phyloP scores from a whole-genome alignment of 2,329 filamentous ascomycete genomes.

The Chaetomium globosum region DNA sequence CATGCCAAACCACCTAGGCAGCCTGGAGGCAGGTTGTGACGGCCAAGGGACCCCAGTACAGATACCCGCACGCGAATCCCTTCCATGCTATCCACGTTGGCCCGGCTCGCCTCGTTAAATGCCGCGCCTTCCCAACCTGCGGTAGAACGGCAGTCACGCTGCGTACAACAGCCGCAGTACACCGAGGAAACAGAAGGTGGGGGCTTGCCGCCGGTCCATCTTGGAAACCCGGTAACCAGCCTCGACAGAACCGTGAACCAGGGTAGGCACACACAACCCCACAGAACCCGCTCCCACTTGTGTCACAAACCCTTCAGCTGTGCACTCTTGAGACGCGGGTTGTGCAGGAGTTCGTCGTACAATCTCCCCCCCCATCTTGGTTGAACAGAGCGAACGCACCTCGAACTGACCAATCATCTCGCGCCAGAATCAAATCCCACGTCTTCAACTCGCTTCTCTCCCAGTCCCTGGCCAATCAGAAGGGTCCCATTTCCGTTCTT shows the following conservation, averaged over 20 bases:
- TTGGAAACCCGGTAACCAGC: neutral
- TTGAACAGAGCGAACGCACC: neutral
- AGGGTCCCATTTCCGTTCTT: slow-evolving; percentile 21
- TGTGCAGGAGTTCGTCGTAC: neutral
- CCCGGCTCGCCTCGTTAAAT: slow-evolving; percentile 14
- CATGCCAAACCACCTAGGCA: neutral
- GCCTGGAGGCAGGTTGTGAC: neutral
- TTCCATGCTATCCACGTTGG: neutral
- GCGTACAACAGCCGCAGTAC: neutral
- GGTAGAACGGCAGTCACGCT: neutral
- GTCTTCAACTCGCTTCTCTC: slow-evolving; percentile 25
- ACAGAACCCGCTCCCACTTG: neutral
- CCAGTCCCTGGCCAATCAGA: slow-evolving; percentile 28
- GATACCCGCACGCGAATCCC: neutral
- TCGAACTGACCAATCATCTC: slow-evolving; percentile 28
- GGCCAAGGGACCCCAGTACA: slow-evolving; percentile 9
- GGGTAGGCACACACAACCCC: neutral
- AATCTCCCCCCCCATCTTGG: neutral
- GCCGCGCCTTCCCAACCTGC: slow-evolving; percentile 7
- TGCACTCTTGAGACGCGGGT: slow-evolving; percentile 1
- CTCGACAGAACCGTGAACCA: neutral
- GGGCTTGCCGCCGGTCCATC: neutral
- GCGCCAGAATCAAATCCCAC: slow-evolving; percentile 31
- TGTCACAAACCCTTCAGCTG: neutral
- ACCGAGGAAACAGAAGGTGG: slow-evolving; percentile 6